phyloP scores from a whole-genome alignment of 148 eudicot genomes.

The Nyssa sinensis region DNA sequence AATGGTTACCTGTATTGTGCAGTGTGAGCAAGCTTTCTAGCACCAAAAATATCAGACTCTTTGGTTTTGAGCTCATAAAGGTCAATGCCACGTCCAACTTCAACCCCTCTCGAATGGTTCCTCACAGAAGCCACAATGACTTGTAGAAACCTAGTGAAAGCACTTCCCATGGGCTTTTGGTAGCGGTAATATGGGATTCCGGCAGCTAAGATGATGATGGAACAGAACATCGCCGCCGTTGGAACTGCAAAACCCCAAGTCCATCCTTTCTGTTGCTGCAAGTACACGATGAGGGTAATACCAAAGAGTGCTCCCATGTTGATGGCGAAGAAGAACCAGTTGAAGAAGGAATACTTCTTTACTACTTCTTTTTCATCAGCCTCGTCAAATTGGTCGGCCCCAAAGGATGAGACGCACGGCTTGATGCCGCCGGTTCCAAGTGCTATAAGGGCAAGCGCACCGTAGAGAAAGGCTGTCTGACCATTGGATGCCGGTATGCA shows the following conservation, averaged over 20 bases:
- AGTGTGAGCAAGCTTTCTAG: slow-evolving; percentile 44
- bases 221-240: slow-evolving; percentile 34
- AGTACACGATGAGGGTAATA: slow-evolving; percentile 40
- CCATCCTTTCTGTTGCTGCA: slow-evolving; percentile 41
- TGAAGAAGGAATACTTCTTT: slow-evolving; percentile 48
- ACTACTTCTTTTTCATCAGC: slow-evolving; percentile 33
- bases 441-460: slow-evolving; percentile 42
- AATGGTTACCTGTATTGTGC: slow-evolving; percentile 39
- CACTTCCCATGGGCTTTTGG: slow-evolving; percentile 53
- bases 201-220: slow-evolving; percentile 28
- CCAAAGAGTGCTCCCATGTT: slow-evolving; percentile 55
- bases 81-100: slow-evolving; percentile 12
- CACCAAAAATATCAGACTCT: slow-evolving; percentile 45
- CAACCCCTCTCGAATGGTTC: slow-evolving; percentile 36
- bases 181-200: slow-evolving; percentile 40
- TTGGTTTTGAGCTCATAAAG: slow-evolving; percentile 42
- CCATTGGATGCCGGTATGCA: slow-evolving; percentile 28
- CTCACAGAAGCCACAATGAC: slow-evolving; percentile 43
- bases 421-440: slow-evolving; percentile 60
- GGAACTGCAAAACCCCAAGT: slow-evolving; percentile 48
- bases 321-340: slow-evolving; percentile 58
- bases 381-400: slow-evolving; percentile 56
- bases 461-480: slow-evolving; percentile 42
- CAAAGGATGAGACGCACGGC: slow-evolving; percentile 57
- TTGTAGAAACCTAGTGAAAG: slow-evolving; percentile 50